Evolutionary conservation across 805 yeast species (phyloP), one percentile per base, ranked within the genome.

Genomic region (Candida hispaniensis): DNA sequence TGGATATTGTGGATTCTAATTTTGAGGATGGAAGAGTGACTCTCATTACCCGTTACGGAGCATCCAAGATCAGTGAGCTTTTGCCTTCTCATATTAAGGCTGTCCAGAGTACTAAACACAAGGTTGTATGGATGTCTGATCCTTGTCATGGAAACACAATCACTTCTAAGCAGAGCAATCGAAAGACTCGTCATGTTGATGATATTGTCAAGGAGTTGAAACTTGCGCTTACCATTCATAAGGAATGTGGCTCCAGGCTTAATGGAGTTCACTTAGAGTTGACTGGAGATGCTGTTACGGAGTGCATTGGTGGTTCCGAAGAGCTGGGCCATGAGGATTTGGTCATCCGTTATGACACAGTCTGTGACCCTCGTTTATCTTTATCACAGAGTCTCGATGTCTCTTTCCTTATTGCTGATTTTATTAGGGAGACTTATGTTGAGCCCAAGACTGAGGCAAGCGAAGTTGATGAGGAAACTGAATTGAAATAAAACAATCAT

Each of bases 81-180:
- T 54, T 61, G n/a, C 66, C 66, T 1, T 47, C 46, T 4, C 66
- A 61, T 22, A 61, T 61, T 30, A 26, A 43, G 33, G 66, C 65
- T 1, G 66, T 61, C 7, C 44, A 51, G 38, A 34, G 42, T 14
- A 50, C 64, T 1, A 54, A 54, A 6, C 66, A 61, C 47, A 50
- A 49, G 39, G 62, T 58, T 4, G 67, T 62, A 13, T 61, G 66
- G 66, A 56, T 61, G 39, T 57, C 59, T 11, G 66, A 61, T 40
- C 66, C 66, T 2, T 62, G 66, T 49, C 66, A 61, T 28, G 66
- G 66, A 4, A 61, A 61, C 44, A 61, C 66, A 20, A 57, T 60
- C 42, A 49, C 55, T 4, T 54, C 63, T 3, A 58, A 60, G 2
- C 50, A 44, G 20, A 47, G 61, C 12, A 56, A 58, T 26, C 51